Base-by-base conservation (phyloP, 495 filamentous ascomycete species). In the Antarctomyces pellizariae region DNA sequence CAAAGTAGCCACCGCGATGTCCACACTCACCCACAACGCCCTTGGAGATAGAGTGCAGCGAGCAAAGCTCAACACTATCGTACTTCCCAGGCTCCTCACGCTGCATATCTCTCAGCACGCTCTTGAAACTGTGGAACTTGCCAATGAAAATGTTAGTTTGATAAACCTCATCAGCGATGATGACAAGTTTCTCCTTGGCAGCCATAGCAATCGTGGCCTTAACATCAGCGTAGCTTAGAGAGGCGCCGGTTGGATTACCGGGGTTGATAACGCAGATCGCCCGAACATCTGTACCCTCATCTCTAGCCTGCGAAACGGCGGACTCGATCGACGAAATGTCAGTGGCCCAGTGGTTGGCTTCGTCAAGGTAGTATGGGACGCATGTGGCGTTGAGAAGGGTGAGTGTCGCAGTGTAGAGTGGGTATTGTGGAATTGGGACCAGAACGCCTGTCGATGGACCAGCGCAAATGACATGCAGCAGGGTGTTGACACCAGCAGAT, bases 1-100 rank as follows among this genome's bases (percentile, higher is more conserved):
- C 86, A 45, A 93, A 95, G 56, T 86, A 97, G 25, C 86, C 86
- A 35, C 82, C 89, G 21, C 86, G 77, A 52, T 97, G 86, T 20
- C 86, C 89, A 44, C 84, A 95, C 54, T 95, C 84, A 39, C 84
- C 84, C 7, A 93, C 76, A 83, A 95, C 92, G 39, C 84, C 84
- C 65, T 95, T 95, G 34, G 76, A 86, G 31, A 74, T 57, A 37
- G 71, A 78, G 56, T 86, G 76, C 21, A 86, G 58, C 6, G 74
- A 89, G 13, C 68, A 82, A 29, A 97, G 62, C 50, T 95, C 84
- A 30, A 95, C 55, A 33, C 70, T 46, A 49, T 84, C 77, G 56
- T 74, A 95, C 46, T 70, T 75, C 28, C 50, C 56, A 3, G 75
- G 66, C 5, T 53, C 37, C 41, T 72, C 65, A 43, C 73, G 60